These are phyloP conservation scores for Leccinum rimulosum DNA, from an alignment of 768 basidiomycete genomes.

Conservation along the genomic window DNA sequence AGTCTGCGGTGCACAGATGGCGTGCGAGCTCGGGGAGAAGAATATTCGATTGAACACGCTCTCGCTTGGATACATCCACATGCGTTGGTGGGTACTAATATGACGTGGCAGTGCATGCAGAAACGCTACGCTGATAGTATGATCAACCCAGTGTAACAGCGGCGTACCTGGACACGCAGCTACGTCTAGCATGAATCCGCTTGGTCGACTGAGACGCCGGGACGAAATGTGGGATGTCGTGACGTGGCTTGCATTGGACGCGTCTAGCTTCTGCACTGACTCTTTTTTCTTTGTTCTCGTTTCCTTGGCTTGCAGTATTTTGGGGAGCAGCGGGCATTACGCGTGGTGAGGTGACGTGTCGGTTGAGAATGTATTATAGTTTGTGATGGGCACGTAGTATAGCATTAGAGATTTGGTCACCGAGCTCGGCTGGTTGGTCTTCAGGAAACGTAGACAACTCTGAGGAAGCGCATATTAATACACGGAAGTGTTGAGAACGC, in stretches of 20 bases:
- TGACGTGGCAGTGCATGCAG: too few species aligned
- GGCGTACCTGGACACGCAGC: conserved; percentile 63
- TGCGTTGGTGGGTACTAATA: too few species aligned
- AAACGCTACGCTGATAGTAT: conserved; percentile 7
- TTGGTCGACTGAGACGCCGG: conserved; percentile 66
- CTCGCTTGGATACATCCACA: conserved; percentile 65
- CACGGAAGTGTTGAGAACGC: not conserved
- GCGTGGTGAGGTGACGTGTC: conserved; percentile 22
- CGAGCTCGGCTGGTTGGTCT: not conserved
- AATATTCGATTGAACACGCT: conserved; percentile 72
- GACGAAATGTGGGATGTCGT: conserved; percentile 74
- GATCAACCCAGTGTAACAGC: conserved; percentile 62
- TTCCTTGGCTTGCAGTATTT: conserved; percentile 16
- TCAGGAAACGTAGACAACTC: not conserved
- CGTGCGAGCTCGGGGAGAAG: conserved; percentile 67
- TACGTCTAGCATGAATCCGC: conserved; percentile 68
- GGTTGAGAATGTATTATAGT: not conserved
- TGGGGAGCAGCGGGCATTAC: conserved; percentile 32
- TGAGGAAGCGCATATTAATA: not conserved
- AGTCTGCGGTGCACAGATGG: conserved; percentile 78
- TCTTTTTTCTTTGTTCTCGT: not conserved
- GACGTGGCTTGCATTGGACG: conserved; percentile 71
- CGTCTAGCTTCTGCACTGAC: conserved; percentile 72
- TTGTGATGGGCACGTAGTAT: too few species aligned
- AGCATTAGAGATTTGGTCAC: not conserved